Base-by-base conservation (phyloP, 1,284 basidiomycete species). In the Apiotrichum akiyoshidainum region DNA sequence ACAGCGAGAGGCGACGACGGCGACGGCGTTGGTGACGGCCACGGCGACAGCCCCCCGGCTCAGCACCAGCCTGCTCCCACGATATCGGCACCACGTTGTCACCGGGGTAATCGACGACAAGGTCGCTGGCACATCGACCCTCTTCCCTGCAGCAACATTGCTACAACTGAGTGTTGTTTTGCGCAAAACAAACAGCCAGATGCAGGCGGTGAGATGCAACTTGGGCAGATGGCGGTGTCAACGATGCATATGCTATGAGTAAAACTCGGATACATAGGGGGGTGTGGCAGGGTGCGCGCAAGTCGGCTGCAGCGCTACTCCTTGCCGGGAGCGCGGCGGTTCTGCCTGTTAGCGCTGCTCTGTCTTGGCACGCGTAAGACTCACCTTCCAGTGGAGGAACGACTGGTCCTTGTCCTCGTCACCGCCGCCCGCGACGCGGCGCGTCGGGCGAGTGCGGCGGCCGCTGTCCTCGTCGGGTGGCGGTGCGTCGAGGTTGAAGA, bases 321-420 rank as follows among this genome's bases (percentile, higher is more conserved):
- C 19, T 40, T 46, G 41, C 50, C 56, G 16, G 50, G 39, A 1
- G 56, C 37, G 40, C 56, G 56, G 35, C 51, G 51, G 51, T 57
- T 57, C 45, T 47, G 50, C 17, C 19, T 1, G 39, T 44, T 17
- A 52, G 50, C 49, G 4, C 11, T 19, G n/a, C 19, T 16, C 37
- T 26, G 19, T 7, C 4, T 46, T 12, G 16, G 5, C 33, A 46
- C 41, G 6, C 3, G 17, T 2, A 13, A 2, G n/a, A 59, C 68
- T 64, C 63, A 70, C 67, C 65, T 63, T 75, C 71, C 72, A 75
- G 8, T 50, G 58, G 55, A 73, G 57, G 57, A 66, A 73, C 12
- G 71, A 69, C 19, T 60, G 60, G 31, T 57, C 52, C 35, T 66
- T 64, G 31, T 68, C 68, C 44, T 69, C 64, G 31, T 61, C 61